Percentiles rank a stretch among this genome's conserved stretches.
phyloP scores from a whole-genome alignment of 108 stramenopile species.

The Fragilariopsis cylindrus region DNA sequence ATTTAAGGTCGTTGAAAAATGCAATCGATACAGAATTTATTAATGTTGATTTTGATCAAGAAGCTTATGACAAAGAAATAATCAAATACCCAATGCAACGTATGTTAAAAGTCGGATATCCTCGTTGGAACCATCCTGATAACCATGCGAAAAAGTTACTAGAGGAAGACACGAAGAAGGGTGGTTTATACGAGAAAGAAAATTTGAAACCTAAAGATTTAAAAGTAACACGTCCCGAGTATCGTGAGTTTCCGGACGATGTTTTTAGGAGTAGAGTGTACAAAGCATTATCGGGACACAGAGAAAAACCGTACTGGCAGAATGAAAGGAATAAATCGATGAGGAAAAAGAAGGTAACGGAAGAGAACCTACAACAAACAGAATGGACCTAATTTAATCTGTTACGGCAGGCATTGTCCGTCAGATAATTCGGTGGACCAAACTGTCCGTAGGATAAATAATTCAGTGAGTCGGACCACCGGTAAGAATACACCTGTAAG shows the following conservation, averaged over 20 bases:
- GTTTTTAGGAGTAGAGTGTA: not conserved
- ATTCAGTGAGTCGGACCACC: too few species aligned
- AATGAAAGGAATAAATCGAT: slow-evolving; percentile 1
- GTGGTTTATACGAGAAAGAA: not conserved
- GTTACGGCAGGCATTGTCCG: too few species aligned
- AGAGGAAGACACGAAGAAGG: not conserved
- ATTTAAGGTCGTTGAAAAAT: not conserved
- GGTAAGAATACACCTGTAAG: too few species aligned
- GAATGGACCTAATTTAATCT: too few species aligned
- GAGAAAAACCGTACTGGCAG: not conserved
- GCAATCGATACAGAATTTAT: not conserved
- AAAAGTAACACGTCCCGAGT: not conserved
- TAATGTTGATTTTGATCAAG: not conserved
- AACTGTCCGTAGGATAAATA: too few species aligned
- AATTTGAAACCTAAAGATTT: slow-evolving; percentile 1
- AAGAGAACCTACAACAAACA: too few species aligned
- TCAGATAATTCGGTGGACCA: too few species aligned
- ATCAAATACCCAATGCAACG: not conserved
- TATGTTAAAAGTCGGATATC: slow-evolving; percentile 2
- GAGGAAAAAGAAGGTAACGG: not conserved
- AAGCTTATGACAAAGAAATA: not conserved
- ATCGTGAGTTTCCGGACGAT: not conserved
- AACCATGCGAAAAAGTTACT: not conserved
- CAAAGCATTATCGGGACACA: not conserved
- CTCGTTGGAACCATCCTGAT: not conserved